Evolutionary conservation across 2,329 filamentous ascomycete genomes (phyloP).

Genomic region (Xylaria arbuscula): DNA sequence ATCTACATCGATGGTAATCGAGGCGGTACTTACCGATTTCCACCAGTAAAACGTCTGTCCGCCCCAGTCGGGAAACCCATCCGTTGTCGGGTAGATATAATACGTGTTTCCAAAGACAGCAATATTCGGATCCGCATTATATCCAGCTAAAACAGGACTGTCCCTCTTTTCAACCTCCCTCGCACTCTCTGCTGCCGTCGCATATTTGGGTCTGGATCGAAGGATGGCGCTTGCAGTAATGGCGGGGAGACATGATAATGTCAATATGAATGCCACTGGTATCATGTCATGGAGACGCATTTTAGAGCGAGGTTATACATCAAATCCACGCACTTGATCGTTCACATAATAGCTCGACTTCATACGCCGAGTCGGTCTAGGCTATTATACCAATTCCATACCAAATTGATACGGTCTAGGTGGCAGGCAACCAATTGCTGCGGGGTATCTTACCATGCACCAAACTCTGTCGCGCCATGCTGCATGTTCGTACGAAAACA

Average conservation of each 20-base stretch:
- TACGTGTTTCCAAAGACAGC: conserved; percentile 57
- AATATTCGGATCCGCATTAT: conserved; percentile 61
- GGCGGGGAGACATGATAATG: not conserved
- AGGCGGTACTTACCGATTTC: conserved; percentile 51
- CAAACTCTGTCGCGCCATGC: not conserved
- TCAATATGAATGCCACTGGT: not conserved
- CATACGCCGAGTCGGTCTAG: not conserved
- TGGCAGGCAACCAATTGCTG: not conserved
- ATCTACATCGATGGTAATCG: not conserved
- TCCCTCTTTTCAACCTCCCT: conserved; percentile 34
- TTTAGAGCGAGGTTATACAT: not conserved
- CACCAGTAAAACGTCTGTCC: conserved; percentile 61
- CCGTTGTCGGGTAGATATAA: conserved; percentile 61
- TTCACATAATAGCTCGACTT: not conserved
- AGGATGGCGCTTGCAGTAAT: not conserved
- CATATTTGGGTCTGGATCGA: no score
- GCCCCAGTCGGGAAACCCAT: conserved; percentile 58
- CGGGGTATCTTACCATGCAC: not conserved
- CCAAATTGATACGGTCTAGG: not conserved
- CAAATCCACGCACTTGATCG: not conserved
- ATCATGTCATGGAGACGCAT: not conserved
- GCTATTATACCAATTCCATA: not conserved
- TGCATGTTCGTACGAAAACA: not conserved
- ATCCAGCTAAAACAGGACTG: conserved; percentile 54
- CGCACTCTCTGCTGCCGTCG: no score